Conservation (phyloP, 306 rosid species). For the Vigna mungo region DNA sequence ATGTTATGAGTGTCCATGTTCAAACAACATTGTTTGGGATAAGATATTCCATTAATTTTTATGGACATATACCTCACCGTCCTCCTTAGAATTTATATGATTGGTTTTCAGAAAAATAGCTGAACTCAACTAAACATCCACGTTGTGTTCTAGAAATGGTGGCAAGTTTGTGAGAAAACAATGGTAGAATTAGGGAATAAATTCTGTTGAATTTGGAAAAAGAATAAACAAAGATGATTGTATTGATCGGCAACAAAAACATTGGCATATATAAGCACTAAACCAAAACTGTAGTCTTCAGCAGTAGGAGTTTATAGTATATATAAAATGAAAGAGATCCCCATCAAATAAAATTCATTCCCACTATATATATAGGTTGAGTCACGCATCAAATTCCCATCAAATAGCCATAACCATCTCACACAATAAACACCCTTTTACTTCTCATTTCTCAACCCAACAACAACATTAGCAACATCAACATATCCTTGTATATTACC, state of each 20-base stretch:
- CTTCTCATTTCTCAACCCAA: not conserved
- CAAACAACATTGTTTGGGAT: not conserved
- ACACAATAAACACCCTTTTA: not conserved
- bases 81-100: conserved; percentile 20
- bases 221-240: not conserved
- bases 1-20: not conserved
- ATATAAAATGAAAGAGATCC: conserved; percentile 5
- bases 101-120: not conserved
- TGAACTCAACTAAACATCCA: not conserved
- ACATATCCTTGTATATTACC: not conserved
- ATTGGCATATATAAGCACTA: not conserved
- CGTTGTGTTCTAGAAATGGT: not conserved
- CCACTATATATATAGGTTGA: conserved; percentile 41
- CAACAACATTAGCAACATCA: not conserved
- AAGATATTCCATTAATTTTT: conserved; percentile 24
- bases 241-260: not conserved
- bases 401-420: not conserved
- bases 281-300: not conserved
- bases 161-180: not conserved
- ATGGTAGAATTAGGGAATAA: not conserved
- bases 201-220: not conserved
- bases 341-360: not conserved
- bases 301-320: not conserved
- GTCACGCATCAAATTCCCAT: conserved; percentile 38
- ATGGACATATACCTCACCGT: conserved; percentile 9